phyloP scores from a whole-genome alignment of 305 asterid genomes.

The Solanum hybrid region DNA sequence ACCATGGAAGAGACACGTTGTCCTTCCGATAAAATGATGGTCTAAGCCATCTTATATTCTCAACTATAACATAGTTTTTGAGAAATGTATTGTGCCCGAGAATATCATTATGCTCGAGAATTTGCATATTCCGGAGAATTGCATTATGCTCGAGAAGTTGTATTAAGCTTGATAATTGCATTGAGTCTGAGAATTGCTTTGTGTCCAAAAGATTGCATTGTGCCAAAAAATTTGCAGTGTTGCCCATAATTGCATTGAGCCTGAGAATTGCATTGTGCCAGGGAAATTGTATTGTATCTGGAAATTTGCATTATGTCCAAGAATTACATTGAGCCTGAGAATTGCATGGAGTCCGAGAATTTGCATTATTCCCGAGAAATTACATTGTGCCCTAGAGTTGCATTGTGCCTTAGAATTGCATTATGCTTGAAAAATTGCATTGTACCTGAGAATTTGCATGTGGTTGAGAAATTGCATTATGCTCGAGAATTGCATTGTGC shows the following conservation, averaged over 20 bases:
- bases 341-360: no score
- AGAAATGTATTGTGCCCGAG: neutral
- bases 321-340: neutral
- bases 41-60: neutral
- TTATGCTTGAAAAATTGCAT: no score
- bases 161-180: neutral
- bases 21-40: neutral
- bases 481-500: no score
- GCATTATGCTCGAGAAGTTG: neutral
- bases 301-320: no score
- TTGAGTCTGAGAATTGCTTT: neutral
- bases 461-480: neutral
- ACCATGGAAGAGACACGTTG: neutral
- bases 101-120: neutral
- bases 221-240: neutral
- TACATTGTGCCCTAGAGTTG: neutral
- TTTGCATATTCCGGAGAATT: neutral
- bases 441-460: no score
- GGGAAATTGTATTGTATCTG: no score
- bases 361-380: neutral
- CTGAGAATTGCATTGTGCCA: neutral
- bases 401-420: no score
- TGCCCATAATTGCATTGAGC: neutral
- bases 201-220: neutral
- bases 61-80: neutral